These are phyloP conservation scores for Termitomyces sp. DNA, from an alignment of 768 basidiomycete genomes.

Conservation along the genomic window DNA sequence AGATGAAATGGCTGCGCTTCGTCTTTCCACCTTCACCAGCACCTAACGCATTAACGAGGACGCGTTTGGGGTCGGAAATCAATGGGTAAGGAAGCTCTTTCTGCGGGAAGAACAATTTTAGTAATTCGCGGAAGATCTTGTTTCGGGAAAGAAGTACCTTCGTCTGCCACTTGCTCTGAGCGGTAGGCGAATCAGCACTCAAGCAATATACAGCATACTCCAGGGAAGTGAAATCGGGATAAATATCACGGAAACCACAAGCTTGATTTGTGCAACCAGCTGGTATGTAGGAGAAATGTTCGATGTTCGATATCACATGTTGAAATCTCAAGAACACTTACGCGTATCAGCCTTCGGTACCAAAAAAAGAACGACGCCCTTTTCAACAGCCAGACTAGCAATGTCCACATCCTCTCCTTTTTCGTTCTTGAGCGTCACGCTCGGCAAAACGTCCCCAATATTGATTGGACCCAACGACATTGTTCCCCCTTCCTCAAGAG, in stretches of 20 bases:
- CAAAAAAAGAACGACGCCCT: constrained; percentile 77
- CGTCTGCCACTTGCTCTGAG: constrained; percentile 81
- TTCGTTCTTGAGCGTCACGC: constrained; percentile 77
- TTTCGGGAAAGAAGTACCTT: constrained; percentile 29
- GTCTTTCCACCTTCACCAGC: constrained; percentile 77
- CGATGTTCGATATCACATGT: background rate
- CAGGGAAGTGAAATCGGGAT: constrained; percentile 64
- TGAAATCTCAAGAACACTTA: constrained; percentile 26
- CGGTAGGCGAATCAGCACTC: constrained; percentile 68
- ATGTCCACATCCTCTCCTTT: constrained; percentile 75
- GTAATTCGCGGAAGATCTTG: background rate
- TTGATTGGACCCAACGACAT: constrained; percentile 39
- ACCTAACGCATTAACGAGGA: constrained; percentile 76
- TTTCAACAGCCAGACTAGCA: constrained; percentile 53
- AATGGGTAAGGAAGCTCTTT: constrained; percentile 82
- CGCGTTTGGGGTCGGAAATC: constrained; percentile 83
- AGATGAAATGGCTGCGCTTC: constrained; percentile 91
- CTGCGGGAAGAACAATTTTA: constrained; percentile 27
- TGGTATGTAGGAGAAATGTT: too few relatives aligned
- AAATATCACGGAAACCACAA: constrained; percentile 84
- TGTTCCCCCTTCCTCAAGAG: constrained; percentile 14
- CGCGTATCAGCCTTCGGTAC: constrained; percentile 85
- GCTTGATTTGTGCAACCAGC: constrained; percentile 93
- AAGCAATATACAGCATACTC: constrained; percentile 80
- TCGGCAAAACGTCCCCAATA: constrained; percentile 72